Percentiles rank a stretch among this genome's conserved stretches.
These are phyloP conservation scores for Ogataea pini DNA, from an alignment of 805 yeast species.

Conservation along the genomic window DNA sequence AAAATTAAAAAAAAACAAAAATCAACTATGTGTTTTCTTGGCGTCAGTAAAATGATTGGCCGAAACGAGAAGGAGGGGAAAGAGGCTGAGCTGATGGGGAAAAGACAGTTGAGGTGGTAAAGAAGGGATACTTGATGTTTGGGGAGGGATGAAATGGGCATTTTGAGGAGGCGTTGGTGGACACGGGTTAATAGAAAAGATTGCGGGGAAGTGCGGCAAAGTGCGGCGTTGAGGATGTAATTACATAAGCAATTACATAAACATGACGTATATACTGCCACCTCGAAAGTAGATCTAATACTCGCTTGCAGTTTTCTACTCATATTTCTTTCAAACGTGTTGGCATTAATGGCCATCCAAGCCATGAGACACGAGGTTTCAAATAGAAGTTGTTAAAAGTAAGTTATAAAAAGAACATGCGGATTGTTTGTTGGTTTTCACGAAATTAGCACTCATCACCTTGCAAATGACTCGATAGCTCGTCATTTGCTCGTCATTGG, in stretches of 20 bases:
- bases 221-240: neutral
- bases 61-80: slow-evolving; percentile 1
- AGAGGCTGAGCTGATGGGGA: neutral
- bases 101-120: neutral
- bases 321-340: too few relatives aligned
- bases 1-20: neutral
- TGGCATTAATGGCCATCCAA: too few relatives aligned
- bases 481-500: neutral
- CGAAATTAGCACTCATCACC: too few relatives aligned
- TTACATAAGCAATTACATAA: neutral
- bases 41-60: slow-evolving; percentile 1
- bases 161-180: neutral
- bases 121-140: neutral
- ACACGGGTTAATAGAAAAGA: neutral
- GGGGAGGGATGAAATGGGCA: neutral
- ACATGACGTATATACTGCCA: too few relatives aligned
- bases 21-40: neutral
- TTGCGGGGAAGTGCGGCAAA: neutral
- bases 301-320: too few relatives aligned
- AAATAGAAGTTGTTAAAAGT: neutral
- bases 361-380: too few relatives aligned
- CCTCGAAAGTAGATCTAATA: too few relatives aligned
- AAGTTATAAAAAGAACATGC: neutral
- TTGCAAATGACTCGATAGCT: too few relatives aligned
- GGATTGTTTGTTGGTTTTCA: neutral